These are phyloP conservation scores for Moniliophthora roreri DNA, from an alignment of 1,284 basidiomycete genomes.

Conservation along the genomic window DNA sequence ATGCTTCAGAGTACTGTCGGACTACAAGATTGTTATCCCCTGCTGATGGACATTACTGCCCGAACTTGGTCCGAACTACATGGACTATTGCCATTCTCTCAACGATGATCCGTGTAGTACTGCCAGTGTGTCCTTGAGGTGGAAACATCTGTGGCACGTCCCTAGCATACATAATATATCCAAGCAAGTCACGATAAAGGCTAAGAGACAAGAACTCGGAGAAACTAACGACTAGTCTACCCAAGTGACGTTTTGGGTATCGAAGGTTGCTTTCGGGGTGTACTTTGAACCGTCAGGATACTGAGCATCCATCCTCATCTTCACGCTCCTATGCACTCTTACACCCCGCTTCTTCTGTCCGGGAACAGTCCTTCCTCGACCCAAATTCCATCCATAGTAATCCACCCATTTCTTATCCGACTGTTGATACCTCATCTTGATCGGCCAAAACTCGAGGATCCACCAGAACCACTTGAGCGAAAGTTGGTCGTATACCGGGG, in stretches of 20 bases:
- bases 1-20: no score
- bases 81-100: no score
- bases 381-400: slow-evolving; percentile 38
- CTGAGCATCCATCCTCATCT: slow-evolving; percentile 42
- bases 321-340: slow-evolving; percentile 48
- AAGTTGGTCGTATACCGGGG: slow-evolving; percentile 45
- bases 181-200: no score
- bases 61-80: no score
- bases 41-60: no score
- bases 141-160: no score
- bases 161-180: no score
- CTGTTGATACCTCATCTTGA: slow-evolving; percentile 27
- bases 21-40: no score
- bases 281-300: slow-evolving; percentile 38
- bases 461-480: slow-evolving; percentile 36
- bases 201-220: no score
- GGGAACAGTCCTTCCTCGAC: slow-evolving; percentile 41
- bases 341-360: slow-evolving; percentile 34
- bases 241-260: slow-evolving; percentile 35
- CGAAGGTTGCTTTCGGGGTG: slow-evolving; percentile 38
- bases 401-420: slow-evolving; percentile 26
- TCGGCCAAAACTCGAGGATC: slow-evolving; percentile 38
- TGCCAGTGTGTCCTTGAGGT: no score
- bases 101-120: no score
- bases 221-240: slow-evolving; percentile 29